These are phyloP conservation scores for Torrubiella hemipterigena DNA, from an alignment of 2,329 filamentous ascomycete species.

Conservation along the genomic window DNA sequence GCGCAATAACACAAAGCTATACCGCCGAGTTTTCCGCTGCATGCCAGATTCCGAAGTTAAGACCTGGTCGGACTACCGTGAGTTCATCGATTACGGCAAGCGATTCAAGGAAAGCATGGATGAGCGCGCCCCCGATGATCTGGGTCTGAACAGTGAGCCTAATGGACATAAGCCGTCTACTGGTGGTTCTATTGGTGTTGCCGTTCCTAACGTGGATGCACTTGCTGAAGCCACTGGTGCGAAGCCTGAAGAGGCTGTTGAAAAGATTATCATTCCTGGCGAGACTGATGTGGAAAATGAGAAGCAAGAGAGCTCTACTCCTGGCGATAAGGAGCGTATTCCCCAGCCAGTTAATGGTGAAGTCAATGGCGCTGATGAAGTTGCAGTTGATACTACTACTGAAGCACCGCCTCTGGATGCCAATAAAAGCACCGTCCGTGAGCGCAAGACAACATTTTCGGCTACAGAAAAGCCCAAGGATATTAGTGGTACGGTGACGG, in stretches of 20 bases:
- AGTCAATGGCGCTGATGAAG: not conserved
- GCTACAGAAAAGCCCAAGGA: slow-evolving; percentile 35
- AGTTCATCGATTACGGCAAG: slow-evolving; percentile 65
- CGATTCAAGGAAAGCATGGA: slow-evolving; percentile 61
- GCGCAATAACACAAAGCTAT: slow-evolving; percentile 91
- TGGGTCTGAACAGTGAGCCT: slow-evolving; percentile 29
- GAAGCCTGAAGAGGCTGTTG: slow-evolving; percentile 20
- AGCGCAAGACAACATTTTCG: slow-evolving; percentile 46
- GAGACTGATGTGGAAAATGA: slow-evolving; percentile 23
- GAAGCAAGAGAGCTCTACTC: slow-evolving; percentile 23
- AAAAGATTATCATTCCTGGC: slow-evolving; percentile 19
- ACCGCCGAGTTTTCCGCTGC: slow-evolving; percentile 85
- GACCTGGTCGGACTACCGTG: slow-evolving; percentile 87
- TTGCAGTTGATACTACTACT: not conserved
- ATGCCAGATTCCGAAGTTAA: slow-evolving; percentile 93
- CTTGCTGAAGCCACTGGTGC: slow-evolving; percentile 21
- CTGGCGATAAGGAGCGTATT: slow-evolving; percentile 5
- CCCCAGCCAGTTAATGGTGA: not conserved
- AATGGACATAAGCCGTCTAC: slow-evolving; percentile 16
- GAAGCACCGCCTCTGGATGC: not conserved
- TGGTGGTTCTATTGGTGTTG: slow-evolving; percentile 26
- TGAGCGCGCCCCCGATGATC: slow-evolving; percentile 39
- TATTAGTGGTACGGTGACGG: slow-evolving; percentile 17
- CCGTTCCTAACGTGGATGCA: slow-evolving; percentile 27
- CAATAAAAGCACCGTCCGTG: slow-evolving; percentile 16